Percentiles rank a stretch among this genome's conserved stretches.
phyloP scores from a whole-genome alignment of 192 early-diverging fungal genomes.

The Entophlyctis luteolus region DNA sequence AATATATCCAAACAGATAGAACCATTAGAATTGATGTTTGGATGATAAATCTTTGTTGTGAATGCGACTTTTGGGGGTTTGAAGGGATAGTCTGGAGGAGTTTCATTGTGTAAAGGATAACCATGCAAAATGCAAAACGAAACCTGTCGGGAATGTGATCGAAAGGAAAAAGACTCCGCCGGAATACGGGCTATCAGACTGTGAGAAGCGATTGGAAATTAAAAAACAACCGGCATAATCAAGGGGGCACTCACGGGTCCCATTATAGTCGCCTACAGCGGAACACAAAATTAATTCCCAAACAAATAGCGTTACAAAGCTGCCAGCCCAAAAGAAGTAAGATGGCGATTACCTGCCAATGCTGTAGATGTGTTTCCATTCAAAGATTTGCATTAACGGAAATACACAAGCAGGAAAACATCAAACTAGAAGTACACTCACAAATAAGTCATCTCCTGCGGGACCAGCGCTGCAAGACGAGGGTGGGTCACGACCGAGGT shows the following conservation, averaged over 20 bases:
- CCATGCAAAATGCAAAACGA: conserved; percentile 98
- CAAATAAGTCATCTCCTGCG: conserved; percentile 75
- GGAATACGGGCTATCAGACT: conserved; percentile 87
- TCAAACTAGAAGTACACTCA: conserved; percentile 28
- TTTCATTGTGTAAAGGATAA: too few species aligned
- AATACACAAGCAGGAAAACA: neutral
- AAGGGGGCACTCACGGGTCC: conserved; percentile 71
- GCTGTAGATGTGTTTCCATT: conserved; percentile 16
- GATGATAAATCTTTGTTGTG: conserved; percentile 96
- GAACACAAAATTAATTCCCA: neutral
- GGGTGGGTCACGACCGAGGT: conserved; percentile 95
- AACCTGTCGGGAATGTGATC: conserved; percentile 97
- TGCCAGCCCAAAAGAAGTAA: neutral
- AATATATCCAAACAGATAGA: conserved; percentile 98
- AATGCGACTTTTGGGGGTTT: conserved; percentile 71
- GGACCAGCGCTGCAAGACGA: conserved; percentile 97
- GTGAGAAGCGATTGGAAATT: neutral
- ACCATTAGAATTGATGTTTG: conserved; percentile 98
- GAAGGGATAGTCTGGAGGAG: conserved; percentile 29
- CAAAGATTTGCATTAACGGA: neutral
- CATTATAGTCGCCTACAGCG: conserved; percentile 92
- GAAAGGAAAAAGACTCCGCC: conserved; percentile 96
- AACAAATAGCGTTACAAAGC: neutral
- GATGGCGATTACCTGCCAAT: conserved; percentile 27
- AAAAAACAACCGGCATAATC: neutral